Evolutionary conservation across 768 basidiomycete species (phyloP), one percentile per base, ranked within the genome.

Genomic region (Mycena albidolilacea): DNA sequence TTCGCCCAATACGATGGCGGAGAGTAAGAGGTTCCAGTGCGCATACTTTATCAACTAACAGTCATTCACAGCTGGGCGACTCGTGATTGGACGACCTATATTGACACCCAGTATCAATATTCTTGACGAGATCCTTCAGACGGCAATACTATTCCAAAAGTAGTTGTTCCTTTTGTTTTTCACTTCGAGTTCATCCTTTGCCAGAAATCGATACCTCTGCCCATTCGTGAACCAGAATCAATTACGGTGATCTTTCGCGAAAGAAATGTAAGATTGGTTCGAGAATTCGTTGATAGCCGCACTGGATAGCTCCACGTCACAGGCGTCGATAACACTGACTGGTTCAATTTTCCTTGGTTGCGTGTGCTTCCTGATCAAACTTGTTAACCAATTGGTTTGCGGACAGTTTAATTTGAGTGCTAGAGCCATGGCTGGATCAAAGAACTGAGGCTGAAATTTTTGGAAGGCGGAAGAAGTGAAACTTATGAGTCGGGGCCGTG

Each of bases 1-100:
- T 37, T 38, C 12, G 39, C 12, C 3, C 38, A 23, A 43, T 61
- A 63, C 52, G 50, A 66, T 44, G 23, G 5, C 65, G 21, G 15
- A 48, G 69, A 70, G 69, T 70, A 50, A 37, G 69, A 37, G 14
- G 21, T 17, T 54, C 12, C n/a, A 3, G 7, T 19, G n/a, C n/a
- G 0, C 12, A 14, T 4, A 15, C 38, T 52, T 9, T 9, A 14
- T 17, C 15, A 17, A 43, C 43, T 68, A 30, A 57, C 41, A 10
- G 44, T 44, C 2, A 7, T 46, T 23, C 55, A 21, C 30, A 72
- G 71, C 46, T 72, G 71, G 71, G 66, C 66, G 21, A 68, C 71
- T 7, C 71, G 71, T 1, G 71, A 72, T 48, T 72, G 71, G 71
- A 48, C 71, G 10, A 63, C 35, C 12, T 63, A 67, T 23, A 55